phyloP scores from a whole-genome alignment of 2,329 filamentous ascomycete genomes.

The Helminthosporium solani region DNA sequence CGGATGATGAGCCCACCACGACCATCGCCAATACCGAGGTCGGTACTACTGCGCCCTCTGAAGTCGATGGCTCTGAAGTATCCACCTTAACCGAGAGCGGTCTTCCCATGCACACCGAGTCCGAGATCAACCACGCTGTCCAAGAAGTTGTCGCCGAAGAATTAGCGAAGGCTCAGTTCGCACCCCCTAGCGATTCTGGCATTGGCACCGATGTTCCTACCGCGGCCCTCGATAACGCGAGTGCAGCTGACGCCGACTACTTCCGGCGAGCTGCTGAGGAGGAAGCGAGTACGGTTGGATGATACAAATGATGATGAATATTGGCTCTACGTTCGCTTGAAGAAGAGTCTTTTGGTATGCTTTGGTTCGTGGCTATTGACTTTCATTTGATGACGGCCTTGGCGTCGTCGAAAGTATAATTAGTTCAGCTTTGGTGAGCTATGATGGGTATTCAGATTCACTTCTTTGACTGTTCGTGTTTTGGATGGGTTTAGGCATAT shows the following conservation, averaged over 20 bases:
- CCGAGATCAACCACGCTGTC: slow-evolving; percentile 33
- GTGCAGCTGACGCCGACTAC: slow-evolving; percentile 36
- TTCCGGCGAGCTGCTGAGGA: slow-evolving; percentile 40
- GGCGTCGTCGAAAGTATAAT: no score
- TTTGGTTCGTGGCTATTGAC: no score
- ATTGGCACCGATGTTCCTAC: slow-evolving; percentile 42
- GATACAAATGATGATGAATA: neutral
- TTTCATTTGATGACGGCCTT: no score
- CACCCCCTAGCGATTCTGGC: slow-evolving; percentile 37
- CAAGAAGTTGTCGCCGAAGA: slow-evolving; percentile 33
- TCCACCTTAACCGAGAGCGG: slow-evolving; percentile 19
- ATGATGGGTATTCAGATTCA: no score
- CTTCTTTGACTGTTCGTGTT: no score
- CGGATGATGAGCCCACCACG: slow-evolving; percentile 31
- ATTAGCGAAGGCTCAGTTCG: slow-evolving; percentile 24
- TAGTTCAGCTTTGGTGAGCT: no score
- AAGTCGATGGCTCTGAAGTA: slow-evolving; percentile 19
- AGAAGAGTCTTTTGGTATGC: neutral
- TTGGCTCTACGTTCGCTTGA: neutral
- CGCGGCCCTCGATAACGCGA: slow-evolving; percentile 23
- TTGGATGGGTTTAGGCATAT: no score
- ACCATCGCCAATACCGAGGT: slow-evolving; percentile 12
- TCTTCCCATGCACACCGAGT: slow-evolving; percentile 30
- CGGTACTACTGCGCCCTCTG: slow-evolving; percentile 18
- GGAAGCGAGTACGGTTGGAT: slow-evolving; percentile 39